Base-by-base conservation (phyloP, 176 grass and related monocot species). In the Leersia perrieri region DNA sequence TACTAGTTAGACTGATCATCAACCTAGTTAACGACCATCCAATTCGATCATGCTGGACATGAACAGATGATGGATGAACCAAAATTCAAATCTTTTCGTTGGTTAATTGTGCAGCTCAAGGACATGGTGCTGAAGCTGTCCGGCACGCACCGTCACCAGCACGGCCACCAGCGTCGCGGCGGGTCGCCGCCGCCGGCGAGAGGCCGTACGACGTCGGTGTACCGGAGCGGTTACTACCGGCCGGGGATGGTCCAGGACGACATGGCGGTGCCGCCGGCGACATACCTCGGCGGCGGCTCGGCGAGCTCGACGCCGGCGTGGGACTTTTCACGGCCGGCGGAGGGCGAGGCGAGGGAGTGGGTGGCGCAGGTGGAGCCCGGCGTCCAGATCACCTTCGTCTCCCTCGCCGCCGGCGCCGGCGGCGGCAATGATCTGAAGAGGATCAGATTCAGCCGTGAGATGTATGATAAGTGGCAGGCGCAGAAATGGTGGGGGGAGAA, bases 311-410 rank as follows among this genome's bases (percentile, higher is more conserved):
- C 89, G 1, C 76, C 89, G 44, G 84, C 89, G 69, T 80, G 63
- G 87, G 82, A 71, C 42, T 16, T 66, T n/a, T 8, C 55, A 53
- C 6, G 61, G 1, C 9, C 60, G 55, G 8, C 72, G 31, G 84
- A 83, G 15, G 76, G 82, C 29, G 88, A 82, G 58, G 78, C 64
- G 15, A 30, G 88, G 65, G 96, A 99, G 82, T 95, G 96, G 96
- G 80, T 90, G 81, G 93, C 96, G 35, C 96, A 99, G 78, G 96
- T 99, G 5, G 96, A 99, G 84, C 93, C 93, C 6, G 96, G 96
- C 1, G 93, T 99, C 65, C 92, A 95, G 70, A 99, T 99, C 87
- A 99, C 96, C 27, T 99, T 99, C 83, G 87, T 93, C 27, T 93
- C 91, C 1, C 87, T 93, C 51, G 30, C 77, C 23, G 87, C 87